A percentile compares a stretch with the other conserved stretches of the same genome.
Conservation (phyloP, 352 stramenopile genomes). For the Labyrinthula sp. region DNA sequence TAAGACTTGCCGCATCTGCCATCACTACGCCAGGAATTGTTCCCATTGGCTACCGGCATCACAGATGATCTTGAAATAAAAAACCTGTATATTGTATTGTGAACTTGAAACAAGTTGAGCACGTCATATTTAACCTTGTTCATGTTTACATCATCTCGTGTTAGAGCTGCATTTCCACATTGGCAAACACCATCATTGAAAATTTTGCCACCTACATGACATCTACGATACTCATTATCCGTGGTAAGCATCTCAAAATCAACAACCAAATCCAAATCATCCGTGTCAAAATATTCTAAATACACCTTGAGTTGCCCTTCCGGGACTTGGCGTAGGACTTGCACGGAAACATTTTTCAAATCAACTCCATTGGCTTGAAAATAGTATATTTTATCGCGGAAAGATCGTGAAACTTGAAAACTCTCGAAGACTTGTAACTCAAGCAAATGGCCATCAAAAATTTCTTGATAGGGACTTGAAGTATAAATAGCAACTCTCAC, state of each 20-base stretch:
- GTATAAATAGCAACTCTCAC: too few relatives aligned
- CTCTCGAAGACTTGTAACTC: too few relatives aligned
- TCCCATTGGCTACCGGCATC: constrained; percentile 3
- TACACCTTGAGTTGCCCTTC: too few relatives aligned
- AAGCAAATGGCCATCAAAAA: too few relatives aligned
- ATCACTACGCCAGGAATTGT: constrained; percentile 25
- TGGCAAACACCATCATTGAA: constrained; percentile 19
- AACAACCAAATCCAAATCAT: constrained; percentile 11
- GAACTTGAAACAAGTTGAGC: too few relatives aligned
- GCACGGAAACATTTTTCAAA: too few relatives aligned
- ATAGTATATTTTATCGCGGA: too few relatives aligned
- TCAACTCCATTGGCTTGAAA: too few relatives aligned
- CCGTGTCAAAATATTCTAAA: too few relatives aligned
- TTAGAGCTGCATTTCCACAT: constrained; percentile 5
- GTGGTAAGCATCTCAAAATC: neutral
- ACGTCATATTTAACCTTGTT: constrained; percentile 1
- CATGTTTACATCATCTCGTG: constrained; percentile 13
- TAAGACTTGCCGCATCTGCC: constrained; percentile 13
- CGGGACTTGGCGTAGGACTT: too few relatives aligned
- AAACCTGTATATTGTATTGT: constrained; percentile 9
- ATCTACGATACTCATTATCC: neutral
- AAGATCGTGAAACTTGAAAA: too few relatives aligned
- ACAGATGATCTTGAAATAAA: constrained; percentile 2
- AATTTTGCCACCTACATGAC: constrained; percentile 16
- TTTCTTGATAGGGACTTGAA: too few relatives aligned